A percentile compares a stretch with the other conserved stretches of the same genome.
phyloP scores from a whole-genome alignment of 73 alveolate genomes.

The Diophrys sp. region DNA sequence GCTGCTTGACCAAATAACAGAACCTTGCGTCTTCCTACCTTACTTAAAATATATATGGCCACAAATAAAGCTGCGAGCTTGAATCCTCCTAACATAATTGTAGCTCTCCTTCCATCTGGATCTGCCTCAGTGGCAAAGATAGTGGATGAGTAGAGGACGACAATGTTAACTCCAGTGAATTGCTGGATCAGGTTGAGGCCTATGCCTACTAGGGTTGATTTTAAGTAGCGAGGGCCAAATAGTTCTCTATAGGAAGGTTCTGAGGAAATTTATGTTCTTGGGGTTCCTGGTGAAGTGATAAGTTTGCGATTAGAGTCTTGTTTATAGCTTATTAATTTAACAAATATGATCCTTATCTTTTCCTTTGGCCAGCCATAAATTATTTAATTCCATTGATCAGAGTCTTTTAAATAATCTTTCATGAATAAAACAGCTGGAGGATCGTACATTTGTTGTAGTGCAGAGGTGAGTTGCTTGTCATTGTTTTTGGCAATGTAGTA shows the following conservation, averaged over 20 bases:
- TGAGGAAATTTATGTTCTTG: neutral
- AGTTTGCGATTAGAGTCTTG: too few relatives aligned
- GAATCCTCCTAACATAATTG: slow-evolving; percentile 23
- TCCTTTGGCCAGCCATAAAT: neutral
- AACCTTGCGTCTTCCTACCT: slow-evolving; percentile 13
- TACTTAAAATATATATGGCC: neutral
- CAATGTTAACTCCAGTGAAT: slow-evolving; percentile 53
- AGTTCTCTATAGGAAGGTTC: slow-evolving; percentile 13
- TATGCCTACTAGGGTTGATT: slow-evolving; percentile 8
- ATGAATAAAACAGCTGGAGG: too few relatives aligned
- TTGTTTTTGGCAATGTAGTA: too few relatives aligned
- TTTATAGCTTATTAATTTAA: too few relatives aligned
- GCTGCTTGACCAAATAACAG: neutral
- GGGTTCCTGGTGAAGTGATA: too few relatives aligned
- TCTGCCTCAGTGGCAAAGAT: slow-evolving; percentile 16
- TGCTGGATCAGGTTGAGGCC: slow-evolving; percentile 34
- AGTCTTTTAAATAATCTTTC: too few relatives aligned
- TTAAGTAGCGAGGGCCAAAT: slow-evolving; percentile 2
- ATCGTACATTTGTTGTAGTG: too few relatives aligned
- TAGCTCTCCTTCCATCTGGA: slow-evolving; percentile 7
- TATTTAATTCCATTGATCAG: too few relatives aligned
- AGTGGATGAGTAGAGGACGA: slow-evolving; percentile 46
- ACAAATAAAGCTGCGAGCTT: neutral
- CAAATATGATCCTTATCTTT: neutral
- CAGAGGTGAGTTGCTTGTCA: too few relatives aligned